Base-by-base conservation (phyloP, 2,329 filamentous ascomycete species). In the Pseudopyricularia cyperi region DNA sequence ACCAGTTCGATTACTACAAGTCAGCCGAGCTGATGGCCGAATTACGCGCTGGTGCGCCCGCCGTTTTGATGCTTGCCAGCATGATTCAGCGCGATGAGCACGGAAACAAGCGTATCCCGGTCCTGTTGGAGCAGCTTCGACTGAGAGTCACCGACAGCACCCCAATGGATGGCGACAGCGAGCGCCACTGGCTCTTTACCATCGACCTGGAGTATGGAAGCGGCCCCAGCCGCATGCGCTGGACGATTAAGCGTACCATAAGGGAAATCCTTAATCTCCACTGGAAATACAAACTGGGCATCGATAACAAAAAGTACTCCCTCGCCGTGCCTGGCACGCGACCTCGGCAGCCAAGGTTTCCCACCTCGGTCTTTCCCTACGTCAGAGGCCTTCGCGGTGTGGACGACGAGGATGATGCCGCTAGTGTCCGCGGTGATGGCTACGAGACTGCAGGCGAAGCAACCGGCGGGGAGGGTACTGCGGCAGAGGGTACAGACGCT, bases 11-110 rank as follows among this genome's bases (percentile, higher is more conserved):
- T 65, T 89, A 93, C 63, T 84, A 87, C 62, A 98, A 97, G 66
- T 97, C 91, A 9, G 89, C 93, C 2, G 93, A 98, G 66, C 74
- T 98, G 47, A 91, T 98, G 79, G 93, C 93, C 1, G 93, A 98
- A 67, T 73, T 98, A 35, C 80, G 93, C 48, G 94, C 93, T 44
- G 93, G 89, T 52, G 89, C 90, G 1, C 93, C 93, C 3, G 93
- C 93, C 24, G 93, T 91, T 19, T 73, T 98, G 54, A 95, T 98
- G 67, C 72, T 98, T 51, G 93, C 93, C 7, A 96, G 90, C 63
- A 96, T 97, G 87, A 93, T 97, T 60, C 93, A 97, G 68, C 80
- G 93, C 53, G 93, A 98, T 60, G 93, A 98, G 67, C 88, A 96
- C 60, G 89, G 91, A 48, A 93, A 95, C 67, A 93, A 88, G 68